Base-by-base conservation (phyloP, 116 monocot species). In the Iris pallida region DNA sequence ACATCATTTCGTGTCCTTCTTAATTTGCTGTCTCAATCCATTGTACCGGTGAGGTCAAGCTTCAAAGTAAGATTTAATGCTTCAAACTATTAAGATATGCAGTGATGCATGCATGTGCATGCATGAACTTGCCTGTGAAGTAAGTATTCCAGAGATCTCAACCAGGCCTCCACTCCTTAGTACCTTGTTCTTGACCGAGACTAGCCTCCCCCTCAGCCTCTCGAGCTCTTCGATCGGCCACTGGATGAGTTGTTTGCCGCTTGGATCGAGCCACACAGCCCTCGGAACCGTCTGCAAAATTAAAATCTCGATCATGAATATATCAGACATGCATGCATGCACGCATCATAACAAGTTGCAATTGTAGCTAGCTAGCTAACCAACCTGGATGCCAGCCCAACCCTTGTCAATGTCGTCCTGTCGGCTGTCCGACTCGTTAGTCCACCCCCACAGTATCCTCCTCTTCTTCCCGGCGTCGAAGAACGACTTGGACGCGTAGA, bases 161-260 rank as follows among this genome's bases (percentile, higher is more conserved):
- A 30, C 3, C 30, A 30, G 3, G 1, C 42, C 46, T 0, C 86
- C 86, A 5, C 65, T 48, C 47, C 66, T 65, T 17, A 93, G 6
- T 0, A 15, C 61, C 73, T 62, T 70, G 20, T 68, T 19, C 1
- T 56, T 11, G 2, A 80, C 8, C 13, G 48, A 48, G 5, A 80
- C 72, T 11, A 61, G 17, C 30, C 79, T 86, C 1, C 69, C 54
- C 53, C 94, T 67, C 0, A 94, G 78, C 1, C 71, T 68, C 42
- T 90, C 72, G 4, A 94, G 45, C 78, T 94, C 94, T 58, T 82
- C 56, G 4, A 90, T 68, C 1, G 93, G 93, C 93, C 93, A 93
- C 41, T 93, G 93, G 55, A 89, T 60, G 1, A 89, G 76, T 42
- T 90, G 94, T 45, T 64, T 65, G 0, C 85, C 87, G 8, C 47